Percentiles rank a stretch among this genome's conserved stretches.
These are phyloP conservation scores for Aspergillus sp. DNA, from an alignment of 2,329 filamentous ascomycete species.

Conservation along the genomic window DNA sequence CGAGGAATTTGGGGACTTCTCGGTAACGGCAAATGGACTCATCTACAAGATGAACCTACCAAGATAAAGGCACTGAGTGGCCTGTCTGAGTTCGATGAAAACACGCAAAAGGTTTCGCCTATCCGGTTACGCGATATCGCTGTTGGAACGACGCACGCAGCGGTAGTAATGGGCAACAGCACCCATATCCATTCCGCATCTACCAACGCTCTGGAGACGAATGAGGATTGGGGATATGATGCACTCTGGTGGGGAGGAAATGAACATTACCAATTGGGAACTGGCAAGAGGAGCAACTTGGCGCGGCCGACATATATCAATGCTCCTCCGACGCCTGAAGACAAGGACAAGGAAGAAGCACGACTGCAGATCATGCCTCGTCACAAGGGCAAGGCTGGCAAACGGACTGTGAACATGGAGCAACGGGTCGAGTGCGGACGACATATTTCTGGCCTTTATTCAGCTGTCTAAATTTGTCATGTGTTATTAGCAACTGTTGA, in stretches of 20 bases:
- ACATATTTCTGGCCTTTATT: constrained; percentile 77
- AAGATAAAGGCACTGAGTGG: constrained; percentile 80
- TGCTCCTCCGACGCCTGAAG: constrained; percentile 61
- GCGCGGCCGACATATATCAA: constrained; percentile 70
- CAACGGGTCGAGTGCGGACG: constrained; percentile 84
- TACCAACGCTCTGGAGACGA: constrained; percentile 56
- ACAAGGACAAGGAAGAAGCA: constrained; percentile 57
- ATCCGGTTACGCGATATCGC: constrained; percentile 70
- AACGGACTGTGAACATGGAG: constrained; percentile 68
- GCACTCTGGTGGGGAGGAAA: constrained; percentile 93
- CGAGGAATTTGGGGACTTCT: constrained; percentile 77
- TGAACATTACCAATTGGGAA: constrained; percentile 87
- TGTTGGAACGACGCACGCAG: constrained; percentile 72
- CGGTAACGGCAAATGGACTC: constrained; percentile 83
- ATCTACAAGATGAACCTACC: constrained; percentile 67
- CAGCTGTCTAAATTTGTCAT: constrained; percentile 41
- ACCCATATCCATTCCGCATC: constrained; percentile 55
- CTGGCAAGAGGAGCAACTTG: constrained; percentile 77
- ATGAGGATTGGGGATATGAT: constrained; percentile 77
- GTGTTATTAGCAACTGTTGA: neutral
- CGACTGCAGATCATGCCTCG: constrained; percentile 75
- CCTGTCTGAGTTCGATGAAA: constrained; percentile 81
- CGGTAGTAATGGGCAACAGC: constrained; percentile 76
- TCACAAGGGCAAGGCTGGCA: constrained; percentile 61
- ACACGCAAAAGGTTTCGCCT: constrained; percentile 58